Evolutionary conservation across 2,329 filamentous ascomycete species (phyloP), one percentile per base, ranked within the genome.

Genomic region (Aureobasidium sp.): DNA sequence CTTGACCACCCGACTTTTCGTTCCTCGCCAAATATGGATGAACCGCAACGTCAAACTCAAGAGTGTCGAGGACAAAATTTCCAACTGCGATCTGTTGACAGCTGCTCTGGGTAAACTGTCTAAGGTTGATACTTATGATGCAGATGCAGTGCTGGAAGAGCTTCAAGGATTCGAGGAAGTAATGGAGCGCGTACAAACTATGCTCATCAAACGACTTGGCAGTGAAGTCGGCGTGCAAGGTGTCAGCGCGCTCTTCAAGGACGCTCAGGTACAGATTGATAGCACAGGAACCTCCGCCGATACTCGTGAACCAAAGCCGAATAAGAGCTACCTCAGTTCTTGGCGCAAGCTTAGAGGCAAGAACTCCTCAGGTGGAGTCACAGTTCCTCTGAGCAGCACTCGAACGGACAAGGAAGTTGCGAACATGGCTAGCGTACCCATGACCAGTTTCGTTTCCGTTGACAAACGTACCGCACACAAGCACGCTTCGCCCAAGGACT

Each of bases 11-110:
- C 92, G 92, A 69, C 82, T 99, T 0, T 99, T 99, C 71, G 84
- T 99, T 5, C 92, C 94, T 6, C 84, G 90, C 57, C 92, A 97
- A 71, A 90, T 94, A 3, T 99, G 94, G 94, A 84, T 87, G 62
- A 92, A 97, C 8, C 93, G 93, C 71, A 92, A 90, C 32, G 92
- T 97, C 59, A 97, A 96, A 76, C 81, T 99, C 27, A 94, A 92
- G 76, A 87, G 87, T 37, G 71, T 97, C 0, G 94, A 99, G 67
- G 94, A 99, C 69, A 99, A 99, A 78, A 87, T 97, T 60, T 84
- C 90, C 13, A 91, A 92, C 65, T 97, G 92, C 72, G 94, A 99
- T 73, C 82, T 91, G 57, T 82, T 99, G 55, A 97, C 93, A 0
- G 91, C 92, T 0, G 92, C 93, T 10, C 79, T 99, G 34, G 72